Base-by-base conservation (phyloP, 108 stramenopile species). In the Fragilaria crotonensis region DNA sequence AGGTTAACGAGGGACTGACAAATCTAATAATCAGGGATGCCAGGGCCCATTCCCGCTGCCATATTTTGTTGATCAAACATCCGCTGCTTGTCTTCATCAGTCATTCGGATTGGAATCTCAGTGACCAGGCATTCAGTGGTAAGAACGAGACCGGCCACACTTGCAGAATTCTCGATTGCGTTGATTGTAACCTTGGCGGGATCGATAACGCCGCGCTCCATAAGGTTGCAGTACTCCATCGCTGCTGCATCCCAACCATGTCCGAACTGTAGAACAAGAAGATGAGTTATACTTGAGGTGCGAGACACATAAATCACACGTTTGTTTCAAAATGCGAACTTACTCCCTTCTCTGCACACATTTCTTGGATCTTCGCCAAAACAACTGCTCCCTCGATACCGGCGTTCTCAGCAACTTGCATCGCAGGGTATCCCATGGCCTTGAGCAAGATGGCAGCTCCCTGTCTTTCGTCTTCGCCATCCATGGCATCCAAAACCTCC, bases 171-270 rank as follows among this genome's bases (percentile, higher is more conserved):
- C 63, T 96, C 94, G 48, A 98, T 66, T 7, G 95, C 95, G 55
- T 91, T 93, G 79, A 96, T 94, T 33, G 93, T 92, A 32, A 98
- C 97, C 80, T 96, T 96, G 33, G 97, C 97, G 20, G 95, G 91
- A 75, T 98, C 97, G 49, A 98, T 71, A 30, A 98, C 84, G 30
- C 97, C 97, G 29, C 80, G 72, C 31, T 79, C 84, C 58, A 94
- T 71, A 44, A 96, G 72, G 60, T 98, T 70, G 56, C 82, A 77
- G 76, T 84, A 98, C 64, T 81, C 84, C 57, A 73, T 80, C 41
- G 77, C 81, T 28, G 77, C 88, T 17, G 95, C 97, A 71, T 98
- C 90, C 91, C 90, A 98, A 60, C 97, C 97, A 56, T 64, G 90
- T 31, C 87, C 93, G 60, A 85, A 96, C 67, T 87, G 48, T 66